A percentile compares a stretch with the other conserved stretches of the same genome.
These are phyloP conservation scores for Tetradesmus obliquus DNA, from an alignment of 139 green algal genomes.

Conservation along the genomic window DNA sequence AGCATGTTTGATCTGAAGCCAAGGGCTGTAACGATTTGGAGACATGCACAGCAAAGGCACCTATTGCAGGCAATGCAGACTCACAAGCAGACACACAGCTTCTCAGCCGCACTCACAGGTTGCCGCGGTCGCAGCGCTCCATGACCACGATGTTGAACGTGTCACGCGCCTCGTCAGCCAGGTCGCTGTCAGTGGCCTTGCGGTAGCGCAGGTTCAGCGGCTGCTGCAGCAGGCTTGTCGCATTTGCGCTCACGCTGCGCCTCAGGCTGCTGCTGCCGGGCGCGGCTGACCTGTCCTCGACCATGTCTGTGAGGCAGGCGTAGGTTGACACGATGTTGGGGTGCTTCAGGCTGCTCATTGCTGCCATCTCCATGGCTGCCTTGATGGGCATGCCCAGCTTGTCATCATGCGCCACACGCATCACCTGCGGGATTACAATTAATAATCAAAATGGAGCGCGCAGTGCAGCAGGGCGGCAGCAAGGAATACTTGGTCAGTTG, in stretches of 20 bases:
- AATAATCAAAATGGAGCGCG: background rate
- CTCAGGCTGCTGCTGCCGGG: background rate
- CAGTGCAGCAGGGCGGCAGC: background rate
- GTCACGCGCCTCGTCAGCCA: background rate
- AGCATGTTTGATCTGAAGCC: too few relatives aligned
- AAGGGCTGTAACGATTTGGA: too few relatives aligned
- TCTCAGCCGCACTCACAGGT: background rate
- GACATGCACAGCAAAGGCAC: too few relatives aligned
- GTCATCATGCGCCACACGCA: background rate
- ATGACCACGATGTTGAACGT: conserved; percentile 35
- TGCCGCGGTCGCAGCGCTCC: conserved; percentile 30
- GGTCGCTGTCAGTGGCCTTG: background rate
- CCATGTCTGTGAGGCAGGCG: conserved; percentile 40
- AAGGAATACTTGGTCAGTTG: background rate
- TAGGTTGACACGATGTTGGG: conserved; percentile 33
- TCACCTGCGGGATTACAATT: background rate
- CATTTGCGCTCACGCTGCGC: background rate
- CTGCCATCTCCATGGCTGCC: conserved; percentile 34
- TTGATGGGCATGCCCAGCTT: conserved; percentile 29
- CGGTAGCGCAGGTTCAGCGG: background rate
- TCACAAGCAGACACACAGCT: too few relatives aligned
- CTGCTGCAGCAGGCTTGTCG: background rate
- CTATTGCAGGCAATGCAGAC: too few relatives aligned
- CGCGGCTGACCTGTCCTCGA: background rate
- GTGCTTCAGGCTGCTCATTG: conserved; percentile 21